Conservation (phyloP, 257 asterid genomes). For the Cynanchum wilfordii region DNA sequence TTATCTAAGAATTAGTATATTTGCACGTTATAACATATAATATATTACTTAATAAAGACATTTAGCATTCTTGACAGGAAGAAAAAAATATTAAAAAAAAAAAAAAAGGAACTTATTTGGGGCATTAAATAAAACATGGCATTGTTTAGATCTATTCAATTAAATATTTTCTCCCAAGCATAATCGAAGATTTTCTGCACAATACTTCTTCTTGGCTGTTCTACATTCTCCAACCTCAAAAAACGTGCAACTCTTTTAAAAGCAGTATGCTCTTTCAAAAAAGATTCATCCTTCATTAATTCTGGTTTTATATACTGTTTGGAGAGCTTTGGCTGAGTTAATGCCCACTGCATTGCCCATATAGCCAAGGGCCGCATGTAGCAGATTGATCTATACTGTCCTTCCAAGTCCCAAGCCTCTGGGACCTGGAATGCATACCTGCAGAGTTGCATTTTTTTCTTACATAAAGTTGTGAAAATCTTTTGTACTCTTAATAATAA, state of each 20-base stretch:
- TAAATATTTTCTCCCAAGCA: conserved; percentile 69
- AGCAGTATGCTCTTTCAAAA: conserved; percentile 60
- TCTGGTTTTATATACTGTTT: conserved; percentile 39
- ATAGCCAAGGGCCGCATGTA: conserved; percentile 93
- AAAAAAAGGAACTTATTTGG: not conserved
- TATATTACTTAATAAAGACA: too few relatives aligned
- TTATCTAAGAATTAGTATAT: too few relatives aligned
- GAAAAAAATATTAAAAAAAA: not conserved
- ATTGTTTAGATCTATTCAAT: conserved; percentile 17
- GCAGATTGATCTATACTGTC: conserved; percentile 55
- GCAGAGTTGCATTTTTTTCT: not conserved
- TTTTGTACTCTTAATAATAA: not conserved
- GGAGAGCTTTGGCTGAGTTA: conserved; percentile 41
- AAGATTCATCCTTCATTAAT: conserved; percentile 40
- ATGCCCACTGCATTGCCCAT: conserved; percentile 99
- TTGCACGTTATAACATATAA: too few relatives aligned
- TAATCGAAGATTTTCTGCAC: conserved; percentile 60
- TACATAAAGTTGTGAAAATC: not conserved
- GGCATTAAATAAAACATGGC: not conserved
- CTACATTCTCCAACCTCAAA: conserved; percentile 34
- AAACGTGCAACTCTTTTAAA: conserved; percentile 71
- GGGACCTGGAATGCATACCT: conserved; percentile 59
- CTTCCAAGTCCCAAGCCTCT: conserved; percentile 71
- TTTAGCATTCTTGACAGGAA: not conserved
- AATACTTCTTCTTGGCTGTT: not conserved